phyloP scores from a whole-genome alignment of 805 yeast species.

The Yamadazyma philogaea region DNA sequence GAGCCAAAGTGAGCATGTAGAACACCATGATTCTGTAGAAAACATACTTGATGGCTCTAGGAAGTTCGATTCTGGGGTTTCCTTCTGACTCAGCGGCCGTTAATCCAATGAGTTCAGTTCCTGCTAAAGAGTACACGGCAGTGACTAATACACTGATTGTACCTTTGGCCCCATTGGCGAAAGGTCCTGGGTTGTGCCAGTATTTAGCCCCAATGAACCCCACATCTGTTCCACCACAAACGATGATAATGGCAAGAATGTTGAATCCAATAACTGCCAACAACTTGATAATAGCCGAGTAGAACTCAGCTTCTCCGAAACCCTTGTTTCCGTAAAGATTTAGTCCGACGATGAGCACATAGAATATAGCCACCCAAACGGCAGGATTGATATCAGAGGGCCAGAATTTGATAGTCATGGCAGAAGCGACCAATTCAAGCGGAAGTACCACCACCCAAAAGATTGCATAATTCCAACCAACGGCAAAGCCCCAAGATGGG shows the following conservation, averaged over 20 bases:
- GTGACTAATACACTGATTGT: slow-evolving; percentile 36
- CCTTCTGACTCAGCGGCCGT: slow-evolving; percentile 38
- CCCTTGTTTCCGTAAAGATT: slow-evolving; percentile 36
- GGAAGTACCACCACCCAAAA: slow-evolving; percentile 46
- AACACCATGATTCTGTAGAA: slow-evolving; percentile 41
- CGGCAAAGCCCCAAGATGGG: slow-evolving; percentile 45
- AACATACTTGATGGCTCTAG: slow-evolving; percentile 42
- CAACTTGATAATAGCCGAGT: slow-evolving; percentile 34
- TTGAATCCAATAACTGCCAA: slow-evolving; percentile 40
- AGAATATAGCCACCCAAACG: slow-evolving; percentile 41
- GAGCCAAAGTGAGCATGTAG: slow-evolving; percentile 39
- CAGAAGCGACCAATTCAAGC: slow-evolving; percentile 41
- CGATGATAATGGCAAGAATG: slow-evolving; percentile 37
- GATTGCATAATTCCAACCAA: slow-evolving; percentile 43
- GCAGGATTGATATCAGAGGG: slow-evolving; percentile 35
- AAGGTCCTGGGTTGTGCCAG: slow-evolving; percentile 38
- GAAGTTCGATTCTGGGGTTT: slow-evolving; percentile 37
- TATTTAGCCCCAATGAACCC: slow-evolving; percentile 38
- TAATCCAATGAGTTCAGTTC: slow-evolving; percentile 41
- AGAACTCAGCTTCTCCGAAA: slow-evolving; percentile 38
- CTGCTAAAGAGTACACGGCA: slow-evolving; percentile 43
- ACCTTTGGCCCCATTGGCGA: slow-evolving; percentile 42
- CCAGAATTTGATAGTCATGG: slow-evolving; percentile 42
- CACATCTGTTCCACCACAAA: slow-evolving; percentile 40
- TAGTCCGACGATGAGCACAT: slow-evolving; percentile 32